phyloP scores from a whole-genome alignment of 768 basidiomycete species.

The Termitomyces sp. region DNA sequence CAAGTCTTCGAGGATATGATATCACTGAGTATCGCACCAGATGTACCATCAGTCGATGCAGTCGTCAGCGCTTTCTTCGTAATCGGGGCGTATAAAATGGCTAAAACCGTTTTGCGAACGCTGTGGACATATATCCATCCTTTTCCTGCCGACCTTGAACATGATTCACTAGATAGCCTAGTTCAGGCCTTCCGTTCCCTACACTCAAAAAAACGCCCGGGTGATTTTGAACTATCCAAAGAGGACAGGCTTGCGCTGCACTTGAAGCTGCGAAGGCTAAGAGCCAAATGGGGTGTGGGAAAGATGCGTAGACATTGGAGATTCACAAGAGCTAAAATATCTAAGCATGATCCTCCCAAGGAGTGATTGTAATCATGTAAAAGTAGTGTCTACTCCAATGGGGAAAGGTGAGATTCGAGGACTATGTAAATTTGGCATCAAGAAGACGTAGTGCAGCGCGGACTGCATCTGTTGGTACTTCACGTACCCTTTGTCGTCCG shows the following conservation, averaged over 20 bases:
- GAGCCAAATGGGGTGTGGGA: constrained; percentile 3
- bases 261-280: constrained; percentile 25
- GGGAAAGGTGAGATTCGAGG: neutral
- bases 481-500: constrained; percentile 54
- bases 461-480: constrained; percentile 70
- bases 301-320: neutral
- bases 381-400: neutral
- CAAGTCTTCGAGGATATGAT: constrained; percentile 60
- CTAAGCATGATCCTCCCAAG: neutral
- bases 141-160: constrained; percentile 45
- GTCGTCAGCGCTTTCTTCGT: constrained; percentile 63
- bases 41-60: constrained; percentile 67
- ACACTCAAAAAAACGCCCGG: constrained; percentile 13
- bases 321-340: neutral
- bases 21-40: constrained; percentile 54
- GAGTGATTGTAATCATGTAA: neutral
- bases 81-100: constrained; percentile 43
- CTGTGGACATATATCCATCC: constrained; percentile 64
- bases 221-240: constrained; percentile 20
- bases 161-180: constrained; percentile 40
- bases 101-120: constrained; percentile 47
- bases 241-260: constrained; percentile 30
- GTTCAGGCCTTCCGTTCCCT: constrained; percentile 42
- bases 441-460: constrained; percentile 70
- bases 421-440: constrained; percentile 52